Conservation (phyloP, 345 rosid genomes). For the Melastoma malabathricum region DNA sequence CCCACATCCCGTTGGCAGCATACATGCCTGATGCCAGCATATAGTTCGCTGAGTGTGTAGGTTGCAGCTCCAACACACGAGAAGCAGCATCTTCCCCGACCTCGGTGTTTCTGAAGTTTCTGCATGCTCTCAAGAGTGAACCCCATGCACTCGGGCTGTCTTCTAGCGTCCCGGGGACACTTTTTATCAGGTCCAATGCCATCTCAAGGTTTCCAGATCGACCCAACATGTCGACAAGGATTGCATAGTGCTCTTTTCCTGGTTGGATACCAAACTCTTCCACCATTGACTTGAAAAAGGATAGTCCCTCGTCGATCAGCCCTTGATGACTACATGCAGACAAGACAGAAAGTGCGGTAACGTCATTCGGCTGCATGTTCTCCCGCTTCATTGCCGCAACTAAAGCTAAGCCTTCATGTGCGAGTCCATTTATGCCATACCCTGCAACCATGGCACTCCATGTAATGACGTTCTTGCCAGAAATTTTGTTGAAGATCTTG, state of each 20-base stretch:
- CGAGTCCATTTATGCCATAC: constrained; percentile 52
- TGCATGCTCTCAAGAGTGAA: constrained; percentile 47
- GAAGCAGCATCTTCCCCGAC: constrained; percentile 21
- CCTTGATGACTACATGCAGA: constrained; percentile 75
- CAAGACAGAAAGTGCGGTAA: constrained; percentile 47
- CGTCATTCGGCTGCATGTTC: constrained; percentile 35
- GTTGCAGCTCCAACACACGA: constrained; percentile 44
- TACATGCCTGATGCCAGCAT: constrained; percentile 43
- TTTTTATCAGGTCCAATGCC: constrained; percentile 35
- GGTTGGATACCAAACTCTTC: constrained; percentile 22
- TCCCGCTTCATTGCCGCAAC: constrained; percentile 35
- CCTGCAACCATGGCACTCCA: constrained; percentile 73
- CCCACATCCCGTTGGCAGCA: constrained; percentile 45
- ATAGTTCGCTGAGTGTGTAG: constrained; percentile 41
- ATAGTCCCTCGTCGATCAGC: constrained; percentile 42
- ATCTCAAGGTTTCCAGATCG: constrained; percentile 47
- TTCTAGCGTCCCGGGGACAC: constrained; percentile 27
- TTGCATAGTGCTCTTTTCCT: constrained; percentile 45
- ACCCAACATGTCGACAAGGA: constrained; percentile 55
- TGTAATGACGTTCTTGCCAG: constrained; percentile 27
- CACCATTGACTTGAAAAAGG: constrained; percentile 44
- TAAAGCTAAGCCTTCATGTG: constrained; percentile 36
- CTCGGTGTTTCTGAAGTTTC: constrained; percentile 24
- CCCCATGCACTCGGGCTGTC: constrained; percentile 54
- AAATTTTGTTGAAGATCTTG: constrained; percentile 37